Evolutionary conservation across 2,329 filamentous ascomycete genomes (phyloP), one percentile per base, ranked within the genome.

Genomic region (Fusarium ambrosium): DNA sequence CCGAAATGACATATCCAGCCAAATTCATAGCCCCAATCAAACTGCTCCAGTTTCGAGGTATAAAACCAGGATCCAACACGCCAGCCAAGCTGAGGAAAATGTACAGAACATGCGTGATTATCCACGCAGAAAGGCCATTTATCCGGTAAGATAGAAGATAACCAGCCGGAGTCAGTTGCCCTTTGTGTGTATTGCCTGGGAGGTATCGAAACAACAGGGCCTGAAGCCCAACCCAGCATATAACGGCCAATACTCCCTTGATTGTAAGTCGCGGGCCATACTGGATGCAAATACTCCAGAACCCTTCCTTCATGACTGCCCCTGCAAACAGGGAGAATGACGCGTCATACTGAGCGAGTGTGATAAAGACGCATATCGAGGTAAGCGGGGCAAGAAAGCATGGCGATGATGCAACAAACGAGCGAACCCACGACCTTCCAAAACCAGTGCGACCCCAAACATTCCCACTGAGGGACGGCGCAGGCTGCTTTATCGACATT

Each of bases 131-230:
- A 1, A 86, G 74, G 0, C 85, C 85, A 70, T 87, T 87, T n/a
- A 82, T 85, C 22, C 79, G 80, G 69, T 87, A 87, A 7, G 81
- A 79, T 11, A 87, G 78, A 27, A 86, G 77, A 69, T 86, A 72
- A 1, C 85, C 85, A 18, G 84, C 85, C 4, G 85, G 85, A 0
- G 85, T 86, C 14, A 81, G 79, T 58, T 86, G 85, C 4, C 85
- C 85, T 6, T 75, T 79, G 20, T 77, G 62, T 41, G 64, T 69
- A 0, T 72, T 65, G 0, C 76, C 75, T 1, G 76, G 76, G 9
- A 78, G 22, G 0, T 45, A 56, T 51, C 39, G 45, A 56, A 73
- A 78, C 1, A 75, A 48, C 5, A 78, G 2, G 6, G 73, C 75
- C 29, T 78, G 73, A 1, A 77, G 20, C 0, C 63, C 45, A 2